These are phyloP conservation scores for Nymphaea colorata DNA, from an alignment of 164 flowering plant genomes.

Conservation along the genomic window DNA sequence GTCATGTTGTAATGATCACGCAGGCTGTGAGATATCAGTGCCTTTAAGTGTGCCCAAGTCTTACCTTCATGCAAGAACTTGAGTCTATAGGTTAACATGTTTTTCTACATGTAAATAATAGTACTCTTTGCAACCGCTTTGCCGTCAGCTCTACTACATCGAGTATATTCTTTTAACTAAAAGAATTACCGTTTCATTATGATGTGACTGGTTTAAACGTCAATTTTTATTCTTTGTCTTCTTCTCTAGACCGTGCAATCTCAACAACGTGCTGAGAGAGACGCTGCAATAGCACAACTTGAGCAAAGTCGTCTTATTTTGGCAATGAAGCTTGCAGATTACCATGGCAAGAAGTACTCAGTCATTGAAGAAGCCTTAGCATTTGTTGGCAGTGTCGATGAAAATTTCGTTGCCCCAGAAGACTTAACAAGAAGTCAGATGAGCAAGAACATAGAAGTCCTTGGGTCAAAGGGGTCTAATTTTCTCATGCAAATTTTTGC, in stretches of 20 bases:
- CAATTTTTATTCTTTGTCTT: background rate
- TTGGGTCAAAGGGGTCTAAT: constrained; percentile 27
- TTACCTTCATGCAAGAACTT: too few relatives aligned
- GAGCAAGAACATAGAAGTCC: constrained; percentile 21
- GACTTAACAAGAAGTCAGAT: constrained; percentile 26
- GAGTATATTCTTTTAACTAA: too few relatives aligned
- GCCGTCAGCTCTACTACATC: too few relatives aligned
- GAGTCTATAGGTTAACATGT: too few relatives aligned
- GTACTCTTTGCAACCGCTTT: too few relatives aligned
- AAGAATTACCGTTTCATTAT: too few relatives aligned
- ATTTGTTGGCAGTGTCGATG: constrained; percentile 67
- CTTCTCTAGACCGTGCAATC: constrained; percentile 55
- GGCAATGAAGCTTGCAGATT: constrained; percentile 80
- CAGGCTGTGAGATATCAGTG: too few relatives aligned
- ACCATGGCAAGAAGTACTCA: constrained; percentile 76
- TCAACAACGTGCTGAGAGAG: constrained; percentile 86
- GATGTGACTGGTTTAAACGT: background rate
- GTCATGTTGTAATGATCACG: too few relatives aligned
- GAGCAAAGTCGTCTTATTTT: constrained; percentile 86
- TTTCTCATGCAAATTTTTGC: constrained; percentile 31
- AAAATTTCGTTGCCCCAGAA: constrained; percentile 44
- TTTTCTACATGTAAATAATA: too few relatives aligned
- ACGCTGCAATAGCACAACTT: constrained; percentile 77
- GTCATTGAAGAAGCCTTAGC: constrained; percentile 87
- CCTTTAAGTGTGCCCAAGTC: too few relatives aligned